Conservation (phyloP, 1,284 basidiomycete species). For the Leccinum solheimii region DNA sequence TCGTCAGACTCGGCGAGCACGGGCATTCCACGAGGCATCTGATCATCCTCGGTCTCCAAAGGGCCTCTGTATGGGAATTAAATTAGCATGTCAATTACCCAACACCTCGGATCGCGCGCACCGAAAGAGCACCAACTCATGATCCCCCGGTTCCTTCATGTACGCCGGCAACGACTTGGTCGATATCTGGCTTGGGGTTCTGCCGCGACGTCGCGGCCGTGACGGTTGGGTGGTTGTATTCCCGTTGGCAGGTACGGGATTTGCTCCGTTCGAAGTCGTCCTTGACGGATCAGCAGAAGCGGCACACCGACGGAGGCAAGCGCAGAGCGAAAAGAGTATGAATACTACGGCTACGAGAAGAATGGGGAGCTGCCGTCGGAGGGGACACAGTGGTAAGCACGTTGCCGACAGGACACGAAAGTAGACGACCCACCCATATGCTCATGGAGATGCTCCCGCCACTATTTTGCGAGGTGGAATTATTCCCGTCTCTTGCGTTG, state of each 20-base stretch:
- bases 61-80: slow-evolving; percentile 35
- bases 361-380: slow-evolving; percentile 25
- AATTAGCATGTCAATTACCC: neutral
- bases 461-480: no score
- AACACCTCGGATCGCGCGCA: slow-evolving; percentile 29
- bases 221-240: neutral
- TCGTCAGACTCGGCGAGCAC: slow-evolving; percentile 34
- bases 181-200: slow-evolving; percentile 65
- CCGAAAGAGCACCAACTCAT: slow-evolving; percentile 74
- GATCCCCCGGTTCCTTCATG: slow-evolving; percentile 77
- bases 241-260: neutral
- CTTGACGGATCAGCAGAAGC: neutral
- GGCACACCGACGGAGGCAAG: slow-evolving; percentile 23
- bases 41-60: slow-evolving; percentile 39
- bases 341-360: slow-evolving; percentile 27
- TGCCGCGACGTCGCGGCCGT: slow-evolving; percentile 46
- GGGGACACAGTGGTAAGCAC: neutral
- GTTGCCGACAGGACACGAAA: neutral
- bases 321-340: slow-evolving; percentile 22
- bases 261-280: neutral
- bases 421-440: no score
- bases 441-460: no score
- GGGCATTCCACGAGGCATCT: slow-evolving; percentile 33
- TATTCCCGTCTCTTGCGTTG: no score
- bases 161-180: slow-evolving; percentile 72